A percentile compares a stretch with the other conserved stretches of the same genome.
phyloP scores from a whole-genome alignment of 2,329 filamentous ascomycete species.

The Graphiopsis chlorocephala region DNA sequence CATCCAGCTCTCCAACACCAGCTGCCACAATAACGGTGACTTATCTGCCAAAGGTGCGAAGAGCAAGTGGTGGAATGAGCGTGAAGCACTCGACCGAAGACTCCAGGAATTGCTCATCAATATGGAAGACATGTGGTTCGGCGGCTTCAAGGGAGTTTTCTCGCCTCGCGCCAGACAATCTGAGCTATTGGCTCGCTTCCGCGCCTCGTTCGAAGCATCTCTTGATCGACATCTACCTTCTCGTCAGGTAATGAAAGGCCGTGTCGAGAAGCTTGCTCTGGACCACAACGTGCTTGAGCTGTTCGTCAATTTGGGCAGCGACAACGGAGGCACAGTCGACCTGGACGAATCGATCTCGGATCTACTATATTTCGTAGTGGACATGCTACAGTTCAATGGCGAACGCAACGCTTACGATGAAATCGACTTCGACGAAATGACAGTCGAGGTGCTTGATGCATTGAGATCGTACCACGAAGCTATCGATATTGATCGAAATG shows the following conservation, averaged over 20 bases:
- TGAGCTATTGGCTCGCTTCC: constrained; percentile 69
- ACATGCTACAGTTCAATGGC: constrained; percentile 93
- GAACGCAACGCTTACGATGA: constrained; percentile 97
- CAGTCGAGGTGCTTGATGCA: constrained; percentile 82
- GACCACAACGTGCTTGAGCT: constrained; percentile 74
- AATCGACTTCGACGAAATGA: constrained; percentile 90
- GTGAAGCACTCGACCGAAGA: constrained; percentile 74
- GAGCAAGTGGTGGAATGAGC: constrained; percentile 83
- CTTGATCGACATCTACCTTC: constrained; percentile 85
- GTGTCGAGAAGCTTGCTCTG: constrained; percentile 51
- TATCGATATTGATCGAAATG: constrained; percentile 33
- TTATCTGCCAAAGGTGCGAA: constrained; percentile 73
- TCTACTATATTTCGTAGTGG: constrained; percentile 91
- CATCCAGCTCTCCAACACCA: constrained; percentile 76
- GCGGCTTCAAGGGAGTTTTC: constrained; percentile 93
- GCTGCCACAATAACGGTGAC: constrained; percentile 71
- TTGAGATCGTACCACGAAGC: constrained; percentile 71
- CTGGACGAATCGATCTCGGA: constrained; percentile 89
- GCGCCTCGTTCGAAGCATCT: constrained; percentile 72
- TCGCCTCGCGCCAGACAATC: constrained; percentile 65
- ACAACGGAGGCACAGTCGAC: constrained; percentile 64
- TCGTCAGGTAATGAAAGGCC: constrained; percentile 57
- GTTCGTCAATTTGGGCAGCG: constrained; percentile 80
- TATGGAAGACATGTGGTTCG: constrained; percentile 90
- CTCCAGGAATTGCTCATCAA: constrained; percentile 76